These are phyloP conservation scores for Boletus mariae DNA, from an alignment of 1,284 basidiomycete species.

Conservation along the genomic window DNA sequence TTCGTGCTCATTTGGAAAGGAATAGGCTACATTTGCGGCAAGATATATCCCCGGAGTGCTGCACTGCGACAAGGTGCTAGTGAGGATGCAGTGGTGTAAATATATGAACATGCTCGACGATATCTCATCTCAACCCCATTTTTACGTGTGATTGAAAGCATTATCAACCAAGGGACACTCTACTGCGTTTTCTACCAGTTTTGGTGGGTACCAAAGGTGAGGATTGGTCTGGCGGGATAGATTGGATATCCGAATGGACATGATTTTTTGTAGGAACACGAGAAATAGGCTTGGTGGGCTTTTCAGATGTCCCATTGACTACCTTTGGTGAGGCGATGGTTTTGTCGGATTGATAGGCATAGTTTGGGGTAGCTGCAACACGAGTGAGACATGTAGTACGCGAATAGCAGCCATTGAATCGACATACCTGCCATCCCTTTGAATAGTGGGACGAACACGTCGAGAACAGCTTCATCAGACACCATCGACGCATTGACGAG, in stretches of 20 bases:
- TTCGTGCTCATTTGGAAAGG: slow-evolving; percentile 13
- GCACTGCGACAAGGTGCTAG: slow-evolving; percentile 29
- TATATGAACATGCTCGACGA: slow-evolving; percentile 24
- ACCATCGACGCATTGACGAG: slow-evolving; percentile 7
- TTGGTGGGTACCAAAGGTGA: slow-evolving; percentile 18
- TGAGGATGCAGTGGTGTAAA: slow-evolving; percentile 26
- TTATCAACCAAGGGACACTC: slow-evolving; percentile 27
- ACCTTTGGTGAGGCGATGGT: slow-evolving; percentile 9
- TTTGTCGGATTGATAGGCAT: slow-evolving; percentile 19
- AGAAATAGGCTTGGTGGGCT: slow-evolving; percentile 7
- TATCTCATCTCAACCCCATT: slow-evolving; percentile 15
- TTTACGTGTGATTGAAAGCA: slow-evolving; percentile 12
- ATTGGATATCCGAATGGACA: slow-evolving; percentile 7
- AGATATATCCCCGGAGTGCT: slow-evolving; percentile 16
- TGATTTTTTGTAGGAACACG: slow-evolving; percentile 21
- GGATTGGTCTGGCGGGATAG: slow-evolving; percentile 11
- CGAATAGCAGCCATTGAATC: neutral
- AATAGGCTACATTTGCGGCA: slow-evolving; percentile 31
- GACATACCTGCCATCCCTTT: slow-evolving; percentile 27
- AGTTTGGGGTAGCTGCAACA: slow-evolving; percentile 19
- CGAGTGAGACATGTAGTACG: slow-evolving; percentile 3
- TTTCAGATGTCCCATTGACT: slow-evolving; percentile 16
- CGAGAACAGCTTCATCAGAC: slow-evolving; percentile 19
- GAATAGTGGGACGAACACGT: slow-evolving; percentile 28
- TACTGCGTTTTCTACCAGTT: slow-evolving; percentile 31